Evolutionary conservation across 306 rosid genomes (phyloP), one percentile per base, ranked within the genome.

Genomic region (Dalbergia cochinchinensis): DNA sequence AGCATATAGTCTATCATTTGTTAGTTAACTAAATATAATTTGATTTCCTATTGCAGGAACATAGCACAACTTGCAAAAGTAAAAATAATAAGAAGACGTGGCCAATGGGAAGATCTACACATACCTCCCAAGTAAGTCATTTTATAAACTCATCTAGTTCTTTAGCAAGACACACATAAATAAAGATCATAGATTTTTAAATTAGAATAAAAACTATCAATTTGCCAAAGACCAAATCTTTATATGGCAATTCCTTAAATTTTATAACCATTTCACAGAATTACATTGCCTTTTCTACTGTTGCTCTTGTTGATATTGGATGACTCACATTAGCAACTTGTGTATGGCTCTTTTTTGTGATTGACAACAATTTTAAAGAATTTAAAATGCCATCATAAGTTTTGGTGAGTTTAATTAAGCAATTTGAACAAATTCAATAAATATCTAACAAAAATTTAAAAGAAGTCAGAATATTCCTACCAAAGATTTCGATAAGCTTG

Each of bases 61-160:
- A 90, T 93, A 59, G 85, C 89, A 35, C 97, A 93, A 69, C 90
- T 95, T 76, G 88, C 94, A 22, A 92, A 95, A 77, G 94, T 93
- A 77, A 84, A 66, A 86, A 18, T 90, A 72, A 89, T 90, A 92
- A 89, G 73, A 84, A 82, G 47, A 10, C 87, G 42, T 50, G 92
- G 89, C 79, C 73, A 19, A 14, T 95, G 98, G 99, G 63, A 91
- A 84, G 94, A 90, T 71, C 87, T 95, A 37, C 2, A n/a, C 14
- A 87, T 95, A 85, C 97, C 91, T 85, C 90, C 71, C 42, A 82
- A 92, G 99, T 93, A 87, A 85, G 66, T 69, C 69, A 16, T 78
- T 79, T 61, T 74, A 57, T 53, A 11, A 42, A 53, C 37, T 39
- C 7, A 41, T 33, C 45, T 64, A 84, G 35, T 54, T 81, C 34